Evolutionary conservation across 139 green algal genomes (phyloP).

Genomic region (Chlamydomonas applanata): DNA sequence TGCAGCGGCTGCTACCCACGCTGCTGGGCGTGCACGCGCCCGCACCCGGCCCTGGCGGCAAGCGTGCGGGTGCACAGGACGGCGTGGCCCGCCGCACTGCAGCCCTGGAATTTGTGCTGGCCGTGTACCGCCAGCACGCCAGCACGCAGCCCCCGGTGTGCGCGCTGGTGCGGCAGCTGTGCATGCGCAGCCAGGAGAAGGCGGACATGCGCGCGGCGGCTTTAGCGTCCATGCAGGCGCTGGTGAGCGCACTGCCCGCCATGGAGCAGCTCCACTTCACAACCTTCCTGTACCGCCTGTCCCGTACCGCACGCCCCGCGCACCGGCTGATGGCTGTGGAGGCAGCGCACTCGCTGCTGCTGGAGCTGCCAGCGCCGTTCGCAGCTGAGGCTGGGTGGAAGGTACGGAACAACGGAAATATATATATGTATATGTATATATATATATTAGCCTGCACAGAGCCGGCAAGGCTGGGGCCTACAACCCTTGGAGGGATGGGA

Average conservation of each 20-base stretch:
- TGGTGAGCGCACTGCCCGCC: conserved; percentile 38
- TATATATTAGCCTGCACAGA: too few relatives aligned
- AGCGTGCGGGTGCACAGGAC: conserved; percentile 10
- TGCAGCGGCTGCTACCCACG: conserved; percentile 42
- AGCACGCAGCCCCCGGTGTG: background rate
- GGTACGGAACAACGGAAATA: background rate
- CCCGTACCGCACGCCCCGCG: conserved; percentile 35
- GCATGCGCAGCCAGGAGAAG: conserved; percentile 55
- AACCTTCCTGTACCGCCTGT: conserved; percentile 38
- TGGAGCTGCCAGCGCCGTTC: conserved; percentile 46
- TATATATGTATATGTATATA: background rate
- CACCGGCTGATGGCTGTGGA: conserved; percentile 58
- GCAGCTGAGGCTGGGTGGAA: conserved; percentile 11
- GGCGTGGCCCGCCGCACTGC: conserved; percentile 17
- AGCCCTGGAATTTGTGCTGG: conserved; percentile 32
- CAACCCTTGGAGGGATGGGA: background rate
- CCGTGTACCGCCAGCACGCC: background rate
- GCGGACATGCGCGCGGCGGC: conserved; percentile 54
- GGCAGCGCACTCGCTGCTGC: conserved; percentile 52
- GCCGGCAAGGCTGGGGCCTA: background rate
- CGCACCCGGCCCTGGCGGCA: background rate
- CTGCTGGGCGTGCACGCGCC: conserved; percentile 27
- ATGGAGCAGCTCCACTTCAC: conserved; percentile 37
- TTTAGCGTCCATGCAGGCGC: conserved; percentile 20
- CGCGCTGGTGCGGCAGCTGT: conserved; percentile 53